Conservation (phyloP, 176 grass and related monocot species). For the Poa annua region DNA sequence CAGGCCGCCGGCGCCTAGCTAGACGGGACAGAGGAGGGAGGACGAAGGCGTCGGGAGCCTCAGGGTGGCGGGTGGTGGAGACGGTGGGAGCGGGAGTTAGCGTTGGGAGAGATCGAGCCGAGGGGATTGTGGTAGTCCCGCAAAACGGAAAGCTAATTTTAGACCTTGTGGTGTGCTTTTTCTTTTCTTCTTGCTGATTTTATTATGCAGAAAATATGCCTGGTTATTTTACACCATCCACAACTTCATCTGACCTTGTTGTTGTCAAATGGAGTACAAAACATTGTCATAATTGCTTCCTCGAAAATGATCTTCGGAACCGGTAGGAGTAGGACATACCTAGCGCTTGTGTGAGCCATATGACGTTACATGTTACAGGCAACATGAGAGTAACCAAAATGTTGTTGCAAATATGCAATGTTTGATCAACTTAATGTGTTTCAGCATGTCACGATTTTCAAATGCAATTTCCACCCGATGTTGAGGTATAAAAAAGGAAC, state of each 20-base stretch:
- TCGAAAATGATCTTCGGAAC: too few species aligned
- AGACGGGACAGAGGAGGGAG: background rate
- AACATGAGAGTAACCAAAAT: too few species aligned
- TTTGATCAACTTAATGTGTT: too few species aligned
- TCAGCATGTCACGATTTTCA: too few species aligned
- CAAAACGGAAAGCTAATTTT: background rate
- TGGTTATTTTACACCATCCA: background rate
- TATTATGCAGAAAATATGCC: background rate
- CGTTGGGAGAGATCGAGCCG: slow-evolving; percentile 1
- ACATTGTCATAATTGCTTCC: too few species aligned
- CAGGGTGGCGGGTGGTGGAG: slow-evolving; percentile 2
- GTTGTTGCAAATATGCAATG: too few species aligned
- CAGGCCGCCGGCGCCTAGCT: slow-evolving; percentile 22
- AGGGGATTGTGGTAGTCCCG: slow-evolving; percentile 17
- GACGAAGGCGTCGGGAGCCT: background rate
- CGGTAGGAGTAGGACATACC: too few species aligned
- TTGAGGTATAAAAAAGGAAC: too few species aligned
- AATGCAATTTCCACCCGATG: too few species aligned
- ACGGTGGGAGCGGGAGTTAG: background rate
- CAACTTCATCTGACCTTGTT: background rate
- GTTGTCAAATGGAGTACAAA: too few species aligned
- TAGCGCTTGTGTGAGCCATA: too few species aligned
- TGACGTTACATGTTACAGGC: too few species aligned
- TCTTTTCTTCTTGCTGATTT: background rate
- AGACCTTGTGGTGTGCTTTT: background rate